Conservation (phyloP, 306 rosid species). For the Ochetophila trinervis region DNA sequence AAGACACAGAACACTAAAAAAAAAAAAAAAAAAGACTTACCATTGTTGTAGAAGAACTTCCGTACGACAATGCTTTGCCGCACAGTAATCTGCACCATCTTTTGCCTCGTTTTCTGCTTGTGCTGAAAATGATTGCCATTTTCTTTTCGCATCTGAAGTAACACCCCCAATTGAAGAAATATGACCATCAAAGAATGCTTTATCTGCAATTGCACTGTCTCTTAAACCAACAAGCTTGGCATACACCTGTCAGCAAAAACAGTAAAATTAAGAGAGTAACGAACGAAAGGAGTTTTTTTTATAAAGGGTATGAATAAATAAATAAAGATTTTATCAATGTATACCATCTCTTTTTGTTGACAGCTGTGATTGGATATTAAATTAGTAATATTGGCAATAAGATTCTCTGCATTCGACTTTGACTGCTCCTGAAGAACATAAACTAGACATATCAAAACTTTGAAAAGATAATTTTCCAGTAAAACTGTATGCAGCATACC, state of each 20-base stretch:
- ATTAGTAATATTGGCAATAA: conserved; percentile 73
- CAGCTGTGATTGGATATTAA: conserved; percentile 62
- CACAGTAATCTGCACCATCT: conserved; percentile 74
- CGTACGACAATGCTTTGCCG: conserved; percentile 87
- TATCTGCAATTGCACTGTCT: conserved; percentile 58
- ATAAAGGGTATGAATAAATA: background rate
- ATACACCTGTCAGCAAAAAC: conserved; percentile 56
- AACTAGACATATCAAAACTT: conserved; percentile 22
- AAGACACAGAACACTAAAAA: background rate
- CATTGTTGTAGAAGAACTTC: conserved; percentile 75
- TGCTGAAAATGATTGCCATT: conserved; percentile 72
- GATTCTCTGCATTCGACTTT: conserved; percentile 77
- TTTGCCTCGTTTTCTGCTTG: conserved; percentile 71
- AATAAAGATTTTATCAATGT: conserved; percentile 14
- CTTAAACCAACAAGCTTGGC: conserved; percentile 64
- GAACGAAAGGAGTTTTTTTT: background rate
- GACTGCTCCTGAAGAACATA: conserved; percentile 68
- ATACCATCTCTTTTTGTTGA: conserved; percentile 79
- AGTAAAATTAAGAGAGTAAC: conserved; percentile 1
- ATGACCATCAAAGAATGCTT: conserved; percentile 71
- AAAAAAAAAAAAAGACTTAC: conserved; percentile 26
- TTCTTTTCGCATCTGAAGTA: conserved; percentile 68
- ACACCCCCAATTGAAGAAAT: conserved; percentile 66
- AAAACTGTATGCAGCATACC: conserved; percentile 34
- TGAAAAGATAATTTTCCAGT: background rate